Percentiles rank a stretch among this genome's conserved stretches.
Conservation (phyloP, 352 stramenopile species). For the Halophytophthora polymorphica region DNA sequence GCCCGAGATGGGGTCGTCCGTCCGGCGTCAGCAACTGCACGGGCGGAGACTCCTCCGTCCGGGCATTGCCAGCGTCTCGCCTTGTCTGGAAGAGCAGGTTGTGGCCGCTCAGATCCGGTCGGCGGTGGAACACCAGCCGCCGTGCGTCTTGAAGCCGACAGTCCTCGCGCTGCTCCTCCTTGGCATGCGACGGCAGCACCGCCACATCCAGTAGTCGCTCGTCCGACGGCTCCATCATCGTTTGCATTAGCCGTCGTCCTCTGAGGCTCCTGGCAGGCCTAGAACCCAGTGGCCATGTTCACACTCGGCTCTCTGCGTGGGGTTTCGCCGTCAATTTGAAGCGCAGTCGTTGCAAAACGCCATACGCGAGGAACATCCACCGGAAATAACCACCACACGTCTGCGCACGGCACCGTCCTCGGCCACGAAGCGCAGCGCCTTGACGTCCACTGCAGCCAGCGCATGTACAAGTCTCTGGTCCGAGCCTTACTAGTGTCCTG, state of each 20-base stretch:
- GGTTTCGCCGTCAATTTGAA: not conserved
- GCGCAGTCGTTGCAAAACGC: too few relatives aligned
- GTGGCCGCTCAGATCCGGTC: slow-evolving; percentile 41
- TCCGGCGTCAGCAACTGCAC: slow-evolving; percentile 52
- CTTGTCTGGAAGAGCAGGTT: slow-evolving; percentile 40
- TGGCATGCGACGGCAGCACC: slow-evolving; percentile 5
- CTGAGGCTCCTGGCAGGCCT: not conserved
- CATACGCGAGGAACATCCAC: too few relatives aligned
- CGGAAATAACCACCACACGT: not conserved
- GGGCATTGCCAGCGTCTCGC: not conserved
- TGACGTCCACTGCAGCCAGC: too few relatives aligned
- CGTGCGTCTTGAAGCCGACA: slow-evolving; percentile 9
- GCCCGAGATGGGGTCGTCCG: slow-evolving; percentile 38
- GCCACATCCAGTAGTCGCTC: slow-evolving; percentile 18
- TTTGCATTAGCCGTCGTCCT: not conserved
- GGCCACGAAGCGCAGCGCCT: too few relatives aligned
- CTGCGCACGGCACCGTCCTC: too few relatives aligned
- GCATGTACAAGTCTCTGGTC: too few relatives aligned
- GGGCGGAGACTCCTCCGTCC: slow-evolving; percentile 14
- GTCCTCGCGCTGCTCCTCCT: slow-evolving; percentile 5
- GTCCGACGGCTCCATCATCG: slow-evolving; percentile 39
- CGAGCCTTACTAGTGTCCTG: too few relatives aligned
- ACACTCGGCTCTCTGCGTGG: too few relatives aligned
- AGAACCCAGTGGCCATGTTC: not conserved
- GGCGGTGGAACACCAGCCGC: slow-evolving; percentile 44